Conservation (phyloP, 2,329 filamentous ascomycete genomes). For the Pyrenochaeta sp. region DNA sequence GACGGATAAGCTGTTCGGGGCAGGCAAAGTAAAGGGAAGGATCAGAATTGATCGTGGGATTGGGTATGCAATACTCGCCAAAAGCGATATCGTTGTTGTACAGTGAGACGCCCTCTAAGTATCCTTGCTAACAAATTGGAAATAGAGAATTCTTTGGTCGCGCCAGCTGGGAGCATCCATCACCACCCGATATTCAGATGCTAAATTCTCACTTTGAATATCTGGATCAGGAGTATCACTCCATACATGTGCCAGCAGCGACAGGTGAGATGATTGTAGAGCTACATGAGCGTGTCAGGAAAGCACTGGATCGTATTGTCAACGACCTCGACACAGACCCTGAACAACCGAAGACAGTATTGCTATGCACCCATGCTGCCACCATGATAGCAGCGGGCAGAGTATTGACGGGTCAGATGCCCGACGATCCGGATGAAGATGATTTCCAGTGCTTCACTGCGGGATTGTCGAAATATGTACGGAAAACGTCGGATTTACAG, state of each 20-base stretch:
- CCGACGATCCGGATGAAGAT: slow-evolving; percentile 73
- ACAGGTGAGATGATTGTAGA: slow-evolving; percentile 82
- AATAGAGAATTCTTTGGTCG: slow-evolving; percentile 90
- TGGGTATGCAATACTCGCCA: slow-evolving; percentile 52
- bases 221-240: slow-evolving; percentile 65
- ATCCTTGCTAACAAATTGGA: slow-evolving; percentile 48
- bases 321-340: slow-evolving; percentile 72
- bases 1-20: slow-evolving; percentile 41
- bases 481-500: slow-evolving; percentile 57
- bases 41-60: slow-evolving; percentile 63
- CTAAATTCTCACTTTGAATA: slow-evolving; percentile 74
- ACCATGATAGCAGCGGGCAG: slow-evolving; percentile 87
- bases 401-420: slow-evolving; percentile 79
- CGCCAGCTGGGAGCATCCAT: slow-evolving; percentile 85
- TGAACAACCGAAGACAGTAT: slow-evolving; percentile 70
- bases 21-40: slow-evolving; percentile 47
- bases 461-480: slow-evolving; percentile 74
- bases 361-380: slow-evolving; percentile 91
- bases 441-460: slow-evolving; percentile 90
- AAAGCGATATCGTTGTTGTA: background rate
- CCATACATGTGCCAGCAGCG: slow-evolving; percentile 72
- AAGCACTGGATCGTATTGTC: slow-evolving; percentile 74
- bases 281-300: slow-evolving; percentile 81
- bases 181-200: slow-evolving; percentile 70
- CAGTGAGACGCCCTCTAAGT: slow-evolving; percentile 49